These are phyloP conservation scores for Solanum piurae DNA, from an alignment of 257 asterid genomes.

Conservation along the genomic window DNA sequence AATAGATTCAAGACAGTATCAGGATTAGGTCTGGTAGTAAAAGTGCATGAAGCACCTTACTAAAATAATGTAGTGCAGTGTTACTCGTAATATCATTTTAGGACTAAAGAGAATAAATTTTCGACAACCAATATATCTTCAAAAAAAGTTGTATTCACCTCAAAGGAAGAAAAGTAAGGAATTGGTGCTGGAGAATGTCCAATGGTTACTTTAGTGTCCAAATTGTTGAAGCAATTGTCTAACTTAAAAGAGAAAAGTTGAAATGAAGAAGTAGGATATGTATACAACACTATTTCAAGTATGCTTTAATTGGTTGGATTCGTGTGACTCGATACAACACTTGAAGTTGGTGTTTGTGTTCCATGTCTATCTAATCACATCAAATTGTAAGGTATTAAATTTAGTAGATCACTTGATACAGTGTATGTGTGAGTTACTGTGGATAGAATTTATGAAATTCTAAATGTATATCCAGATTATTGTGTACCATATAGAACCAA, in stretches of 20 bases:
- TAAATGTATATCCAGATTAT: background rate
- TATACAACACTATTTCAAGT: background rate
- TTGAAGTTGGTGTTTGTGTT: background rate
- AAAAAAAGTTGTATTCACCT: background rate
- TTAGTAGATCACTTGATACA: background rate
- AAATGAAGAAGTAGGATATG: background rate
- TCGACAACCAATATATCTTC: background rate
- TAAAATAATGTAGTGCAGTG: background rate
- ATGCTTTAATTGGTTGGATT: background rate
- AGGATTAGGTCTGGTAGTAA: background rate
- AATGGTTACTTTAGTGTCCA: background rate
- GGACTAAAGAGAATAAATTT: background rate
- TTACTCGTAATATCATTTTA: background rate
- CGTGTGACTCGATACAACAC: background rate
- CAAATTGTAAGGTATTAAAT: background rate
- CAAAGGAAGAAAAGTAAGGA: background rate
- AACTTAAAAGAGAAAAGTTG: background rate
- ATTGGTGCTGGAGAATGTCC: background rate
- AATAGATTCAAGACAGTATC: background rate
- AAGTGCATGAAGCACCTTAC: background rate
- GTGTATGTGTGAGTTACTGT: background rate
- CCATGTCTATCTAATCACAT: background rate
- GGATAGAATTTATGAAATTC: background rate
- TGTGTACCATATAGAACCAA: background rate
- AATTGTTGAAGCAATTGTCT: background rate